A percentile compares a stretch with the other conserved stretches of the same genome.
These are phyloP conservation scores for Phaeosphaeriaceae sp. DNA, from an alignment of 2,329 filamentous ascomycete species.

Conservation along the genomic window DNA sequence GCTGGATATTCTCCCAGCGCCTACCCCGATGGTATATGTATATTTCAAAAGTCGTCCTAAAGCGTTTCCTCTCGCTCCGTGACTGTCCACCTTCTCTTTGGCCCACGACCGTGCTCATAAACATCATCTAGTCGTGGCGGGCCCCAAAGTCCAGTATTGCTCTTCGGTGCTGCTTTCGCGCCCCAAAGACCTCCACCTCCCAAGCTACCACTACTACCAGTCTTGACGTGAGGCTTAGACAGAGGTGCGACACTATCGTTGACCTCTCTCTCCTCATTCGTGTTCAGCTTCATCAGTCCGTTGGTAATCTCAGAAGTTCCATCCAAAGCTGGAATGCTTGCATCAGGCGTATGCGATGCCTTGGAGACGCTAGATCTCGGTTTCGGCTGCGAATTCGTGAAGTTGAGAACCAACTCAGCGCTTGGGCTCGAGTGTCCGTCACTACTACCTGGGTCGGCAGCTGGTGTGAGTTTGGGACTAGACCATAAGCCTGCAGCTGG, in stretches of 20 bases:
- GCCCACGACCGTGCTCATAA: slow-evolving; percentile 46
- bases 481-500: slow-evolving; percentile 51
- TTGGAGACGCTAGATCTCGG: slow-evolving; percentile 16
- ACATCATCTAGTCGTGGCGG: slow-evolving; percentile 43
- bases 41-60: neutral
- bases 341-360: slow-evolving; percentile 1
- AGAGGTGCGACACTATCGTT: slow-evolving; percentile 42
- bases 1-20: neutral
- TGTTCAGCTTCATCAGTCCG: slow-evolving; percentile 19
- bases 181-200: slow-evolving; percentile 32
- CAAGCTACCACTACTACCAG: slow-evolving; percentile 17
- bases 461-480: slow-evolving; percentile 20
- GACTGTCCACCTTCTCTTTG: slow-evolving; percentile 55
- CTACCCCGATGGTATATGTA: neutral
- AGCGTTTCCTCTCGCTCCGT: slow-evolving; percentile 39
- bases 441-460: slow-evolving; percentile 1
- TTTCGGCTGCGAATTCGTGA: slow-evolving; percentile 33
- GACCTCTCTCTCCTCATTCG: slow-evolving; percentile 38
- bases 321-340: slow-evolving; percentile 11
- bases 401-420: slow-evolving; percentile 44
- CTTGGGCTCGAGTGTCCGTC: slow-evolving; percentile 34
- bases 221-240: slow-evolving; percentile 24
- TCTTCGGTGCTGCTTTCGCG: slow-evolving; percentile 21
- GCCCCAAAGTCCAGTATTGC: slow-evolving; percentile 53
- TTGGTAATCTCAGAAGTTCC: slow-evolving; percentile 12